Evolutionary conservation across 2,329 filamentous ascomycete species (phyloP).

Genomic region (Zasmidium citrigriseum): DNA sequence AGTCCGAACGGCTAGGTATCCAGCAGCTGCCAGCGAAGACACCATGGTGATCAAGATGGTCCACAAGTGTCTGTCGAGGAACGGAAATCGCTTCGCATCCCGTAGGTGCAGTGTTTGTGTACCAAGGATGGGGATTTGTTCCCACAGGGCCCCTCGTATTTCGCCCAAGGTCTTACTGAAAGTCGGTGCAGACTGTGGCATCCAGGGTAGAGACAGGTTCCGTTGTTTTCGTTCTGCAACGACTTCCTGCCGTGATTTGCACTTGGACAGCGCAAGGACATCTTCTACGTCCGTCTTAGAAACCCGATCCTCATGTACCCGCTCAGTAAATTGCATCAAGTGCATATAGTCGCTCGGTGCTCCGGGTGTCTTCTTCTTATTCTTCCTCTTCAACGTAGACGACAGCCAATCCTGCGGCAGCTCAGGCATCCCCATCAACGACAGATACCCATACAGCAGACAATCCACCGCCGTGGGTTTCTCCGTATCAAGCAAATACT

Average conservation of each 20-base stretch:
- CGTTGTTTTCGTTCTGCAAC: constrained; percentile 2
- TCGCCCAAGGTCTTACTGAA: constrained; percentile 13
- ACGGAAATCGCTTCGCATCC: constrained; percentile 13
- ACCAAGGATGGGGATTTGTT: constrained; percentile 26
- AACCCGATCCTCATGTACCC: constrained; percentile 30
- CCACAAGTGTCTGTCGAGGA: constrained; percentile 24
- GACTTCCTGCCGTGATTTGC: constrained; percentile 9
- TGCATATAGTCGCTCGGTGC: no score
- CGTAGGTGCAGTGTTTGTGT: constrained; percentile 13
- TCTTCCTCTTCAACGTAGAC: constrained; percentile 56
- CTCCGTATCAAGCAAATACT: constrained; percentile 56
- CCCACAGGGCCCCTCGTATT: constrained; percentile 17
- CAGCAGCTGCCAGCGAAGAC: constrained; percentile 18
- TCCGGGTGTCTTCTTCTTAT: no score
- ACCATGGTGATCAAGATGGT: constrained; percentile 21
- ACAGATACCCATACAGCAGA: constrained; percentile 76
- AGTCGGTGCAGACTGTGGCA: constrained; percentile 5
- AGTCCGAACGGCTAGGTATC: constrained; percentile 24
- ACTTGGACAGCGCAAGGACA: constrained; percentile 20
- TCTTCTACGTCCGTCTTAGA: constrained; percentile 28
- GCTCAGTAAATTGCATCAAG: constrained; percentile 41
- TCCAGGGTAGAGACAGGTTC: constrained; percentile 30
- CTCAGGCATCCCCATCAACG: constrained; percentile 66
- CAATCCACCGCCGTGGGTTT: constrained; percentile 72
- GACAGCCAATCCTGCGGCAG: constrained; percentile 65